These are phyloP conservation scores for Eutypella sp. DNA, from an alignment of 2,329 filamentous ascomycete species.

Conservation along the genomic window DNA sequence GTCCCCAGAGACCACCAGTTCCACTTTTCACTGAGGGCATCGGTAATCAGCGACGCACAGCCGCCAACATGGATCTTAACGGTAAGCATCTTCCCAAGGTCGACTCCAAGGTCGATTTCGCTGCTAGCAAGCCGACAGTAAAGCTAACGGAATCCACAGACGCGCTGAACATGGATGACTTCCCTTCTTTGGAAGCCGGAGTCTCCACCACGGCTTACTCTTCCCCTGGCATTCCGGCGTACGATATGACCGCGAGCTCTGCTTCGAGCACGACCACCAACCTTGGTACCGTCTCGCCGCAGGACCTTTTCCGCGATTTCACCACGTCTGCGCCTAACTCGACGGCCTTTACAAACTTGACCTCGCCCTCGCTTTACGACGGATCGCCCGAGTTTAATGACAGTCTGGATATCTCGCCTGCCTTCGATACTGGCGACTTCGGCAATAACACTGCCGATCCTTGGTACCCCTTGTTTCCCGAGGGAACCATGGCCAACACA, in stretches of 20 bases:
- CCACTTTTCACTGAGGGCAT: conserved; percentile 63
- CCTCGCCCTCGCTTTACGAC: conserved; percentile 74
- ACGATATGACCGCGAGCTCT: conserved; percentile 44
- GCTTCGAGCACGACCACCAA: conserved; percentile 49
- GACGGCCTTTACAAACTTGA: conserved; percentile 74
- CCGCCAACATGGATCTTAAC: conserved; percentile 50
- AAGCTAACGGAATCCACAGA: conserved; percentile 31
- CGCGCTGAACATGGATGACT: conserved; percentile 58
- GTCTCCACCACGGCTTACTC: conserved; percentile 45
- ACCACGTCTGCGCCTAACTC: conserved; percentile 80
- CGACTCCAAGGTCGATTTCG: too few relatives aligned
- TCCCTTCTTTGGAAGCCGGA: conserved; percentile 51
- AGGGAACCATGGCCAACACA: conserved; percentile 29
- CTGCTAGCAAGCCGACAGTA: too few relatives aligned
- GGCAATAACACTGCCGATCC: conserved; percentile 44
- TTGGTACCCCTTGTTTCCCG: conserved; percentile 73
- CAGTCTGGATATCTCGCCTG: conserved; percentile 72
- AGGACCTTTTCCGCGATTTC: conserved; percentile 69
- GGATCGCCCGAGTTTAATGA: conserved; percentile 71
- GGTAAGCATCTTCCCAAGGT: conserved; percentile 48
- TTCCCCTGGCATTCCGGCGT: conserved; percentile 47
- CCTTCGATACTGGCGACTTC: conserved; percentile 60
- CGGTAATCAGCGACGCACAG: conserved; percentile 39
- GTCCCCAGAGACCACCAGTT: conserved; percentile 59
- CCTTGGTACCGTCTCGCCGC: conserved; percentile 74